phyloP scores from a whole-genome alignment of 2,329 filamentous ascomycete species.

The Xylaria sp. region DNA sequence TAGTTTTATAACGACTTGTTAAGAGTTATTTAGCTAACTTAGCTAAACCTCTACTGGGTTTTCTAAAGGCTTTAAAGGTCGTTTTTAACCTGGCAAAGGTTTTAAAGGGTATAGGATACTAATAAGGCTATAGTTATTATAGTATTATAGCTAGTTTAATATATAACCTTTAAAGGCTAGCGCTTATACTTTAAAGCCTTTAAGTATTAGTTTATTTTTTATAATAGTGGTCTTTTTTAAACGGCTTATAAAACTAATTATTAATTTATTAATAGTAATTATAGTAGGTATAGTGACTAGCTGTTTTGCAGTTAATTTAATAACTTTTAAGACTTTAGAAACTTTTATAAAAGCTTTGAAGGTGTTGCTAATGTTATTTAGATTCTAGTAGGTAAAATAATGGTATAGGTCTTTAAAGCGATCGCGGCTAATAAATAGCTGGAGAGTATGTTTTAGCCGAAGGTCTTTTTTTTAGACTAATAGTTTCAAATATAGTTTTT shows the following conservation, averaged over 20 bases:
- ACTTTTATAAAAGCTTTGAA: neutral
- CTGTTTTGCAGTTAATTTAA: neutral
- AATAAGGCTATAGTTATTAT: no score
- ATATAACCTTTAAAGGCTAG: neutral
- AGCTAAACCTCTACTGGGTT: neutral
- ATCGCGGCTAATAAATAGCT: neutral
- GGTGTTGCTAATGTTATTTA: neutral
- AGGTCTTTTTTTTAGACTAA: neutral
- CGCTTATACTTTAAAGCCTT: neutral
- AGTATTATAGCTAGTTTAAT: neutral
- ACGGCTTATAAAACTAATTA: neutral
- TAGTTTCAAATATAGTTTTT: neutral
- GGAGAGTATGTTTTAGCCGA: neutral
- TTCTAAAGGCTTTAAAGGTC: neutral
- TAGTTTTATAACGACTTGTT: no score
- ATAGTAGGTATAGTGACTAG: neutral
- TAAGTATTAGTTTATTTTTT: neutral
- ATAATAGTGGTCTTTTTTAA: neutral
- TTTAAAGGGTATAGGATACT: neutral
- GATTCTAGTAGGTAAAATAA: neutral
- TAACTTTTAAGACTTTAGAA: neutral
- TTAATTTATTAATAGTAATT: neutral
- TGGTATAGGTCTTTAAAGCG: neutral
- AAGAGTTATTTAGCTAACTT: neutral
- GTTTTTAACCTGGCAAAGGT: neutral